Evolutionary conservation across 768 basidiomycete genomes (phyloP).

Genomic region (Termitomyces bulborhizus): DNA sequence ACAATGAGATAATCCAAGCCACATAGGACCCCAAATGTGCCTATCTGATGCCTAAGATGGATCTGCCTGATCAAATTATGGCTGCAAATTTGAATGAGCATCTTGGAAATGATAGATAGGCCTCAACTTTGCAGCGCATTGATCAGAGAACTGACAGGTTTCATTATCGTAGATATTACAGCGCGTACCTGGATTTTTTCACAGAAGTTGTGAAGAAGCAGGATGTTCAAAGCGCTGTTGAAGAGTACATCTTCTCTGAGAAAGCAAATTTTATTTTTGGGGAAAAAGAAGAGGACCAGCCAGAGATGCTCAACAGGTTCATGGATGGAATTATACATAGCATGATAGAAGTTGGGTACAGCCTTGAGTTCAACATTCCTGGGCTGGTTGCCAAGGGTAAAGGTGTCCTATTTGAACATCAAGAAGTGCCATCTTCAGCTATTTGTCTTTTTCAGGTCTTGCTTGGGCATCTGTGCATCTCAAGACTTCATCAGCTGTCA

Average conservation of each 20-base stretch:
- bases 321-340: slow-evolving; percentile 56
- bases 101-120: slow-evolving; percentile 49
- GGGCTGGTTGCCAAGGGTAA: slow-evolving; percentile 61
- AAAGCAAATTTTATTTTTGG: slow-evolving; percentile 35
- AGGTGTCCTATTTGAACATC: background rate
- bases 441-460: slow-evolving; percentile 32
- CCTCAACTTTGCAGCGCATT: background rate
- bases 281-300: slow-evolving; percentile 23
- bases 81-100: slow-evolving; percentile 42
- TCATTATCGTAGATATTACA: slow-evolving; percentile 38
- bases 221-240: slow-evolving; percentile 35
- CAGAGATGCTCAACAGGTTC: slow-evolving; percentile 43
- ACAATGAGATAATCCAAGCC: slow-evolving; percentile 21
- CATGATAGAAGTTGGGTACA: slow-evolving; percentile 58
- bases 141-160: background rate
- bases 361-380: slow-evolving; percentile 52
- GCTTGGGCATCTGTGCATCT: slow-evolving; percentile 48
- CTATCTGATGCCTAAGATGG: slow-evolving; percentile 25
- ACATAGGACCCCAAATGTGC: slow-evolving; percentile 27
- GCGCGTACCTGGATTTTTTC: slow-evolving; percentile 47
- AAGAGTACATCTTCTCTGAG: slow-evolving; percentile 48
- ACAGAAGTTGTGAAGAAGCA: slow-evolving; percentile 30
- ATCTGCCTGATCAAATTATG: slow-evolving; percentile 36
- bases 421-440: background rate
- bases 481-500: slow-evolving; percentile 26